Conservation (phyloP, 805 yeast genomes). For the Zygosaccharomyces rouxii region DNA sequence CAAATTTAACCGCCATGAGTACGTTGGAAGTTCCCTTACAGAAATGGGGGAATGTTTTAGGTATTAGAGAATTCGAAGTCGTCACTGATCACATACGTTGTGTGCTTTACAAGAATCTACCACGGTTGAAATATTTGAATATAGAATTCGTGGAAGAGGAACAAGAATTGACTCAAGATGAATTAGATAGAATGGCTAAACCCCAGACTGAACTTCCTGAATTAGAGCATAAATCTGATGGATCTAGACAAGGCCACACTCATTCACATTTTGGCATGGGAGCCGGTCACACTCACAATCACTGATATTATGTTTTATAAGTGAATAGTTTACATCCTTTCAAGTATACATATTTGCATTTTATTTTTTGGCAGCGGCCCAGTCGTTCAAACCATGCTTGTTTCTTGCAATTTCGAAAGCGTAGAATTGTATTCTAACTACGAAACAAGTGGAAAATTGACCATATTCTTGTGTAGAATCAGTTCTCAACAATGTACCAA, state of each 20-base stretch:
- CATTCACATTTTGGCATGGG: slow-evolving; percentile 19
- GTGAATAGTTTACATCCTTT: neutral
- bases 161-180: slow-evolving; percentile 25
- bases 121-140: slow-evolving; percentile 42
- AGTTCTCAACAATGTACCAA: slow-evolving; percentile 88
- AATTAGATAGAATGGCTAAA: slow-evolving; percentile 14
- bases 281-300: slow-evolving; percentile 23
- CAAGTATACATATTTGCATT: slow-evolving; percentile 2
- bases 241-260: slow-evolving; percentile 17
- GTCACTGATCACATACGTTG: slow-evolving; percentile 38
- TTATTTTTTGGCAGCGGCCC: slow-evolving; percentile 50
- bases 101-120: slow-evolving; percentile 37
- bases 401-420: slow-evolving; percentile 94
- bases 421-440: slow-evolving; percentile 88
- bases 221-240: slow-evolving; percentile 5
- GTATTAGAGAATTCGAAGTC: slow-evolving; percentile 40
- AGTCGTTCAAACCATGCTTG: slow-evolving; percentile 84
- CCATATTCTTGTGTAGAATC: slow-evolving; percentile 68
- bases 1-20: slow-evolving; percentile 42
- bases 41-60: slow-evolving; percentile 43
- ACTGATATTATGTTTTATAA: slow-evolving; percentile 5
- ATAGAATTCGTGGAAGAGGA: slow-evolving; percentile 39
- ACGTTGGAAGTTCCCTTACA: slow-evolving; percentile 40
- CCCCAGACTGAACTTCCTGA: slow-evolving; percentile 2
- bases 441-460: slow-evolving; percentile 82